phyloP scores from a whole-genome alignment of 2,329 filamentous ascomycete species.

The Microcyclospora tardicrescens region DNA sequence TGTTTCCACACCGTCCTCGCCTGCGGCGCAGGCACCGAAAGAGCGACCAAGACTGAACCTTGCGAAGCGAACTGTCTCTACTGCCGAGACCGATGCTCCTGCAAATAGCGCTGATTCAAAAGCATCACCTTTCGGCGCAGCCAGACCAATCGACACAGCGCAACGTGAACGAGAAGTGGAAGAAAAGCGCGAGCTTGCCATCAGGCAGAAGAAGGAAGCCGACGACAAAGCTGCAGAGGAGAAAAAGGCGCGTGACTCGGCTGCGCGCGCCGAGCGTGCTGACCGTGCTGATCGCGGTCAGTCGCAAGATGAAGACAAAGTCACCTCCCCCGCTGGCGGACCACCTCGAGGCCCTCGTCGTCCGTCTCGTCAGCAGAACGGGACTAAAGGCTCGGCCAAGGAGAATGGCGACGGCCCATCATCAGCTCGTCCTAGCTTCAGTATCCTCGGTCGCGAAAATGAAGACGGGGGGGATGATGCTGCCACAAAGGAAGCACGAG shows the following conservation, averaged over 20 bases:
- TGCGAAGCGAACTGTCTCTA: slow-evolving; percentile 79
- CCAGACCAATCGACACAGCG: slow-evolving; percentile 85
- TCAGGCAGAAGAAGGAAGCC: slow-evolving; percentile 73
- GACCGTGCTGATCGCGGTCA: slow-evolving; percentile 22
- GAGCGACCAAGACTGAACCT: slow-evolving; percentile 75
- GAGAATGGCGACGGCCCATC: slow-evolving; percentile 25
- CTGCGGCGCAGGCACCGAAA: slow-evolving; percentile 48
- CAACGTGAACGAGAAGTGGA: slow-evolving; percentile 80
- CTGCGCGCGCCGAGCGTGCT: slow-evolving; percentile 40
- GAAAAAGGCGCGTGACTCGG: slow-evolving; percentile 44
- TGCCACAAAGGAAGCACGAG: slow-evolving; percentile 21
- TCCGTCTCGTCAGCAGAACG: slow-evolving; percentile 15
- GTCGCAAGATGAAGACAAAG: slow-evolving; percentile 17
- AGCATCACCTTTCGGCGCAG: slow-evolving; percentile 85
- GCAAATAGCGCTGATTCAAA: slow-evolving; percentile 52
- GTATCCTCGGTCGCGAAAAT: slow-evolving; percentile 34
- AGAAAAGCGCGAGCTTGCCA: slow-evolving; percentile 62
- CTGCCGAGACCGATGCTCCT: slow-evolving; percentile 44
- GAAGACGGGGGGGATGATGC: slow-evolving; percentile 25
- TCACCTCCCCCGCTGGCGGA: slow-evolving; percentile 32
- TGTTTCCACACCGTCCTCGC: slow-evolving; percentile 61
- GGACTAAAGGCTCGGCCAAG: slow-evolving; percentile 13
- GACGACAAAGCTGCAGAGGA: slow-evolving; percentile 75
- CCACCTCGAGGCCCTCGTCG: slow-evolving; percentile 11
- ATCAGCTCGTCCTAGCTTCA: slow-evolving; percentile 20